Evolutionary conservation across 768 basidiomycete genomes (phyloP).

Genomic region (Leccinum longicurvipes): DNA sequence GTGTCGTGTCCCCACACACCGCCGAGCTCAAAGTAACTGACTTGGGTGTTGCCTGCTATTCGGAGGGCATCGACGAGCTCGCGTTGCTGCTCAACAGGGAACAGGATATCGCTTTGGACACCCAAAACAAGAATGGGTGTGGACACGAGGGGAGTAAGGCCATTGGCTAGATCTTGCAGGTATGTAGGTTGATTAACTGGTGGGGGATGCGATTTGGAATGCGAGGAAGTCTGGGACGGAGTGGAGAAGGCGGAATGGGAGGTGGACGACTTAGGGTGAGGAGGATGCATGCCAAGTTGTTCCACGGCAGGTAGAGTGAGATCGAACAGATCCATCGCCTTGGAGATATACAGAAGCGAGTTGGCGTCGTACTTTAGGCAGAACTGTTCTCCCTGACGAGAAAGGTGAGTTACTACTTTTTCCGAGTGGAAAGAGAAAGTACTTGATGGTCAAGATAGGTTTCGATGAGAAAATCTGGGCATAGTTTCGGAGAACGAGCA

Average conservation of each 20-base stretch:
- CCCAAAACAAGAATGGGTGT: conserved; percentile 88
- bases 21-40: conserved; percentile 95
- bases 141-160: conserved; percentile 67
- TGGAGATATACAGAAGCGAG: conserved; percentile 96
- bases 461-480: conserved; percentile 97
- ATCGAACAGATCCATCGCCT: conserved; percentile 99
- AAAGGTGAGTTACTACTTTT: conserved; percentile 1
- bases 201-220: conserved; percentile 69
- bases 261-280: conserved; percentile 20
- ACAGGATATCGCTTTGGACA: conserved; percentile 94
- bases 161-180: conserved; percentile 71
- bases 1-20: conserved; percentile 99
- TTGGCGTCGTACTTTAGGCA: conserved; percentile 99
- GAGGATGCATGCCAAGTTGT: conserved; percentile 54
- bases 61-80: conserved; percentile 91
- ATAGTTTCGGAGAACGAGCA: conserved; percentile 63
- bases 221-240: conserved; percentile 36
- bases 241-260: conserved; percentile 17
- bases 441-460: conserved; percentile 95
- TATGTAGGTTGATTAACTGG: conserved; percentile 72
- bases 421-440: conserved; percentile 3
- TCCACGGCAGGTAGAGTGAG: conserved; percentile 78
- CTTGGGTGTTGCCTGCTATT: conserved; percentile 82
- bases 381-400: conserved; percentile 82
- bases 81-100: conserved; percentile 95